These are phyloP conservation scores for Hypoxylon cercidicola DNA, from an alignment of 495 filamentous ascomycete species.

Conservation along the genomic window DNA sequence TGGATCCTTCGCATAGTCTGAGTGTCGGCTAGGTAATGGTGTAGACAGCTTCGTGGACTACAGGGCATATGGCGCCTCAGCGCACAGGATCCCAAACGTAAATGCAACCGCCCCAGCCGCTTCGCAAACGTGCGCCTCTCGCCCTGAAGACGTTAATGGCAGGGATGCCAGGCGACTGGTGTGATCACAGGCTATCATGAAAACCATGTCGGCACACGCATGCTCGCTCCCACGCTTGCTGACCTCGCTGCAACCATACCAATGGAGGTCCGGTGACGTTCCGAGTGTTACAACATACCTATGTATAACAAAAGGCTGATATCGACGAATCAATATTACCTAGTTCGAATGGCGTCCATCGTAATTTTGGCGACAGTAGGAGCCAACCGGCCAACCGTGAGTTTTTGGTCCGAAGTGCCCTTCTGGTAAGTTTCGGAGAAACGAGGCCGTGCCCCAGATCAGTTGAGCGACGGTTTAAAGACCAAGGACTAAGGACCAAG, in stretches of 20 bases:
- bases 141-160: constrained; percentile 20
- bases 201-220: constrained; percentile 32
- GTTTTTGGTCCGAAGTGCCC: constrained; percentile 37
- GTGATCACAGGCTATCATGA: constrained; percentile 36
- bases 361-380: constrained; percentile 25
- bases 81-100: constrained; percentile 40
- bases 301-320: constrained; percentile 45
- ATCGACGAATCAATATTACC: constrained; percentile 35
- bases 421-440: constrained; percentile 48
- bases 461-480: constrained; percentile 32
- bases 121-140: constrained; percentile 18
- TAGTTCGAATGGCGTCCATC: constrained; percentile 28
- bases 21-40: constrained; percentile 40
- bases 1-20: constrained; percentile 34
- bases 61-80: constrained; percentile 36
- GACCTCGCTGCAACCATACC: constrained; percentile 41
- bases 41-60: constrained; percentile 31
- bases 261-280: constrained; percentile 42
- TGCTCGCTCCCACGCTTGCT: constrained; percentile 36
- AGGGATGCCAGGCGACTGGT: constrained; percentile 34
- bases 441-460: constrained; percentile 38
- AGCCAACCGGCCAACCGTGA: constrained; percentile 28
- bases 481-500: constrained; percentile 7
- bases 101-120: constrained; percentile 34
- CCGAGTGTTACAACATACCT: constrained; percentile 38